phyloP scores from a whole-genome alignment of 2,329 filamentous ascomycete species.

The Arthrobotrys conoides region DNA sequence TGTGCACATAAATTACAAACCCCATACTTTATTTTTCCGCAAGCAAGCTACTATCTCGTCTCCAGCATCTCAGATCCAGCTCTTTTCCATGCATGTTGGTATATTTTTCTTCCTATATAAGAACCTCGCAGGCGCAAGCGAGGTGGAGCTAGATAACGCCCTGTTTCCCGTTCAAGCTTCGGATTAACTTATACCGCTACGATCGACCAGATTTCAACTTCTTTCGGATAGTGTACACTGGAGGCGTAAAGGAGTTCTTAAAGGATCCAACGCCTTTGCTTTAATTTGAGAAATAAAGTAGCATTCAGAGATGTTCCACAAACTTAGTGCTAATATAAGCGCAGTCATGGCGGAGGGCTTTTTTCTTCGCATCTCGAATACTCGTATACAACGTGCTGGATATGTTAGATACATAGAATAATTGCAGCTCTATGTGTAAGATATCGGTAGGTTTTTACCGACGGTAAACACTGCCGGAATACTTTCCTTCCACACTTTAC shows the following conservation, averaged over 20 bases:
- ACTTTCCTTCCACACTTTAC: neutral
- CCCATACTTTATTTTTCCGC: constrained; percentile 9
- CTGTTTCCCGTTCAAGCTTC: constrained; percentile 7
- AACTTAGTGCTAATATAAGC: neutral
- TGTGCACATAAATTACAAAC: neutral
- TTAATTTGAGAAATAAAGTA: too few relatives aligned
- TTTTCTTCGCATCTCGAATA: too few relatives aligned
- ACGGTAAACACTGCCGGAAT: constrained; percentile 8
- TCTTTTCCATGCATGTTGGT: neutral
- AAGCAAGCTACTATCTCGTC: constrained; percentile 14
- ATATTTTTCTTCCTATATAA: neutral
- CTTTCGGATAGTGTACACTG: constrained; percentile 7
- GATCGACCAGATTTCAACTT: constrained; percentile 22
- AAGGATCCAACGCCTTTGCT: neutral
- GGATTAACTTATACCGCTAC: constrained; percentile 30
- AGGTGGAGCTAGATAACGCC: constrained; percentile 14
- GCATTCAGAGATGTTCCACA: neutral
- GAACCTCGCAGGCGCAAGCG: constrained; percentile 24
- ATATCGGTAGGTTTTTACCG: constrained; percentile 9
- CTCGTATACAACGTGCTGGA: too few relatives aligned
- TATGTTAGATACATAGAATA: too few relatives aligned
- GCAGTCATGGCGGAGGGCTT: too few relatives aligned
- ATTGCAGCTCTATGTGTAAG: neutral
- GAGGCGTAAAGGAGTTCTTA: neutral
- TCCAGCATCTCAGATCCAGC: constrained; percentile 20